Conservation (phyloP, 176 grass and related monocot species). For the Aegilops bicornis region DNA sequence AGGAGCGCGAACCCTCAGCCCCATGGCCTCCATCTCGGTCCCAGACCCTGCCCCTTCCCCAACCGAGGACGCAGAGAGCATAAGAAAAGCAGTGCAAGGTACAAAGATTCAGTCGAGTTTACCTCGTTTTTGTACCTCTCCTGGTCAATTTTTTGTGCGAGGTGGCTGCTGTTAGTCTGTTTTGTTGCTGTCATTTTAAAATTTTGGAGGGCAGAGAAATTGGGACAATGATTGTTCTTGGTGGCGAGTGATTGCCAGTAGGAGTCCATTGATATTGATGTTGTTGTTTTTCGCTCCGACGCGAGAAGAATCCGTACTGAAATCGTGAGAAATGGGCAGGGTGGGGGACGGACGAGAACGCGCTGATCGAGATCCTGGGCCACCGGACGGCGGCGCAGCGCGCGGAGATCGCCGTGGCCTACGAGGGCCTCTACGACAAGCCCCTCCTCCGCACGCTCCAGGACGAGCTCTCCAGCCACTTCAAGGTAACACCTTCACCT, state of each 20-base stretch:
- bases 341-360: conserved; percentile 87
- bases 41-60: conserved; percentile 49
- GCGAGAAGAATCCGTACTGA: not conserved
- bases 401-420: conserved; percentile 54
- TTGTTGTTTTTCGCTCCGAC: not conserved
- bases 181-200: not conserved
- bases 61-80: conserved; percentile 55
- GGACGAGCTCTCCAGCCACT: conserved; percentile 67
- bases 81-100: conserved; percentile 80
- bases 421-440: conserved; percentile 65
- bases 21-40: conserved; percentile 74
- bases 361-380: conserved; percentile 65
- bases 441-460: conserved; percentile 57
- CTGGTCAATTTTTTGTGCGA: not conserved
- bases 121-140: not conserved
- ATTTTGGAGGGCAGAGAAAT: not conserved
- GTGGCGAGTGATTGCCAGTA: not conserved
- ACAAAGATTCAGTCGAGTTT: not conserved
- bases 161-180: not conserved
- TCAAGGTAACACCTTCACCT: conserved; percentile 37
- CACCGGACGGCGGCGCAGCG: conserved; percentile 76
- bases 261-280: not conserved
- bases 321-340: conserved; percentile 34
- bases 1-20: not conserved
- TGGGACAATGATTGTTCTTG: not conserved